Conservation (phyloP, 805 yeast species). For the Saccharomycopsis javanensis region DNA sequence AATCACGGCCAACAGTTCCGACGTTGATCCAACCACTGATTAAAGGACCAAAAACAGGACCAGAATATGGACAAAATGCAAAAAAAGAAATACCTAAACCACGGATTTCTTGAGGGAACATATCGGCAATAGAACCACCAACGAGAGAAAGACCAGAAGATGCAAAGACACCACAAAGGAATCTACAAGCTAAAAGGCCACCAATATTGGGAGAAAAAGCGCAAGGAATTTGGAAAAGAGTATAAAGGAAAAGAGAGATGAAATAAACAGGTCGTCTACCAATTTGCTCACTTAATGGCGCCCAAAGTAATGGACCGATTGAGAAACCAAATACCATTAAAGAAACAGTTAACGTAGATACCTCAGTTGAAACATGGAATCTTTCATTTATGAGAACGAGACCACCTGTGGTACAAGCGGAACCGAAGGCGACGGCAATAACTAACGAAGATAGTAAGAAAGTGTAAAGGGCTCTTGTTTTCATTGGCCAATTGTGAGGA, state of each 20-base stretch:
- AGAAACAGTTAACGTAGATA: slow-evolving; percentile 70
- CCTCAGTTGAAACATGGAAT: slow-evolving; percentile 66
- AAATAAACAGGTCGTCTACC: slow-evolving; percentile 83
- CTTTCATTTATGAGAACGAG: slow-evolving; percentile 55
- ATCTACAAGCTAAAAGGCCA: slow-evolving; percentile 70
- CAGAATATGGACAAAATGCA: slow-evolving; percentile 87
- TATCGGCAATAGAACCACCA: slow-evolving; percentile 86
- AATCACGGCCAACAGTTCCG: slow-evolving; percentile 37
- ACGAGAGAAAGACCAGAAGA: slow-evolving; percentile 78
- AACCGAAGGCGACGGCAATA: slow-evolving; percentile 86
- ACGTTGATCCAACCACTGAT: slow-evolving; percentile 80
- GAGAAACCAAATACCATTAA: slow-evolving; percentile 85
- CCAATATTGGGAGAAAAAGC: slow-evolving; percentile 79
- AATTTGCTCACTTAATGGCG: slow-evolving; percentile 76
- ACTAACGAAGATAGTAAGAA: slow-evolving; percentile 60
- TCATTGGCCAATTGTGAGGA: slow-evolving; percentile 74
- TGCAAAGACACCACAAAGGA: slow-evolving; percentile 79
- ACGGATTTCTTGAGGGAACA: slow-evolving; percentile 72
- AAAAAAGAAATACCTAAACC: slow-evolving; percentile 87
- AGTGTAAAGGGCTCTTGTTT: slow-evolving; percentile 56
- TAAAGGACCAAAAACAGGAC: slow-evolving; percentile 84
- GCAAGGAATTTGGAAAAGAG: slow-evolving; percentile 77
- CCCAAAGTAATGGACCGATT: slow-evolving; percentile 82
- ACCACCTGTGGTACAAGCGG: slow-evolving; percentile 86
- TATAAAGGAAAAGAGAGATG: slow-evolving; percentile 63